phyloP scores from a whole-genome alignment of 345 rosid genomes.

The Dimocarpus longan region DNA sequence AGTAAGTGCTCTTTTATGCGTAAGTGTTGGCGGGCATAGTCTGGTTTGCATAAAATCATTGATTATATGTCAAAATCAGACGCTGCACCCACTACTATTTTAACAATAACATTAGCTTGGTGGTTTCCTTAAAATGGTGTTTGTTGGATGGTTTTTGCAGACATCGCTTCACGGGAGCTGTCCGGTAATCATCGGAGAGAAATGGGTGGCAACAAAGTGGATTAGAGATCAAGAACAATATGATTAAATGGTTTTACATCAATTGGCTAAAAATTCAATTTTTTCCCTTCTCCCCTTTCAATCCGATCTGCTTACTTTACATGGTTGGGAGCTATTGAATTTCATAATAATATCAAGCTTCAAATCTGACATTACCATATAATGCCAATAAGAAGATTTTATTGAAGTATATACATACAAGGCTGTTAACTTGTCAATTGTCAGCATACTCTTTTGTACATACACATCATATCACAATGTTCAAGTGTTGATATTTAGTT shows the following conservation, averaged over 20 bases:
- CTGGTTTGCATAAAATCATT: too few species aligned
- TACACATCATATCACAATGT: too few species aligned
- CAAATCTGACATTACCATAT: background rate
- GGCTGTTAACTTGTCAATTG: too few species aligned
- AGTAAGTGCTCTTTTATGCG: conserved; percentile 27
- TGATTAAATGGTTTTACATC: conserved; percentile 22
- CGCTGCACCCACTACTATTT: too few species aligned
- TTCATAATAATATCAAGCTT: background rate
- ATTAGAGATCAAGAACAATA: conserved; percentile 62
- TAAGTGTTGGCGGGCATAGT: too few species aligned
- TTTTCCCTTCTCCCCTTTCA: background rate
- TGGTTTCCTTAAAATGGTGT: background rate
- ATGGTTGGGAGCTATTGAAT: background rate
- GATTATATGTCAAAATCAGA: too few species aligned
- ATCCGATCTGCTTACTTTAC: background rate
- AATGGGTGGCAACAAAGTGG: conserved; percentile 95
- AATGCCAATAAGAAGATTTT: background rate
- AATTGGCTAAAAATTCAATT: background rate
- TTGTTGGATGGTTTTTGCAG: conserved; percentile 39
- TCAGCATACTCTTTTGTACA: too few species aligned
- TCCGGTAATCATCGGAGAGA: conserved; percentile 75
- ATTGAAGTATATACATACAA: background rate
- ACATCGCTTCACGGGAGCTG: conserved; percentile 91
- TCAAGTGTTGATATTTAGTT: too few species aligned
- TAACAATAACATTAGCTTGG: too few species aligned